phyloP scores from a whole-genome alignment of 2,329 filamentous ascomycete genomes.

The Penicillium thymicola region DNA sequence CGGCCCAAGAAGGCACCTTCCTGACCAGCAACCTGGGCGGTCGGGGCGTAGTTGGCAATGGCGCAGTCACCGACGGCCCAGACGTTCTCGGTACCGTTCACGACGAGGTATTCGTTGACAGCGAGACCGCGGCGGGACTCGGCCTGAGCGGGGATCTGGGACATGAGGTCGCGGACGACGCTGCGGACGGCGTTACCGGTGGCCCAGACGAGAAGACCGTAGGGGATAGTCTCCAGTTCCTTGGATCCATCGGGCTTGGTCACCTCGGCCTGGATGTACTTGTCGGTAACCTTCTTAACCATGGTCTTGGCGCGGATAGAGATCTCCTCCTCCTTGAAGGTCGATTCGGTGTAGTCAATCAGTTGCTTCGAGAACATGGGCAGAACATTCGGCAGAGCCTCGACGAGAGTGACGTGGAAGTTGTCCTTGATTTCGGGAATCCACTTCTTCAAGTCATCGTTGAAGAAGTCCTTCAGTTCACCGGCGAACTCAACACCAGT shows the following conservation, averaged over 20 bases:
- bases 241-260: slow-evolving; percentile 81
- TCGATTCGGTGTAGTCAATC: slow-evolving; percentile 98
- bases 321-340: slow-evolving; percentile 98
- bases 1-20: slow-evolving; percentile 93
- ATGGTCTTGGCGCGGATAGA: slow-evolving; percentile 97
- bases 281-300: slow-evolving; percentile 95
- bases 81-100: slow-evolving; percentile 93
- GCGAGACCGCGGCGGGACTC: slow-evolving; percentile 90
- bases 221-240: slow-evolving; percentile 76
- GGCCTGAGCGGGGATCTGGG: slow-evolving; percentile 88
- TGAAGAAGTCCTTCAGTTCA: slow-evolving; percentile 98
- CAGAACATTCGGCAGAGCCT: slow-evolving; percentile 89
- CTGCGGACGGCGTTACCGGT: slow-evolving; percentile 93
- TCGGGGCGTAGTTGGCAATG: slow-evolving; percentile 94
- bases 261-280: slow-evolving; percentile 85
- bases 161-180: slow-evolving; percentile 86
- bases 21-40: slow-evolving; percentile 92
- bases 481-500: slow-evolving; percentile 98
- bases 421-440: slow-evolving; percentile 91
- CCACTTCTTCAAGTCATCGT: slow-evolving; percentile 96
- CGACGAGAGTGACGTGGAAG: slow-evolving; percentile 96
- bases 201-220: slow-evolving; percentile 95
- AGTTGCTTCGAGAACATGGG: slow-evolving; percentile 99
- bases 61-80: slow-evolving; percentile 98
- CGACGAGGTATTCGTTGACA: slow-evolving; percentile 98